phyloP scores from a whole-genome alignment of 2,329 filamentous ascomycete species.

The Cytospora schulzeri region DNA sequence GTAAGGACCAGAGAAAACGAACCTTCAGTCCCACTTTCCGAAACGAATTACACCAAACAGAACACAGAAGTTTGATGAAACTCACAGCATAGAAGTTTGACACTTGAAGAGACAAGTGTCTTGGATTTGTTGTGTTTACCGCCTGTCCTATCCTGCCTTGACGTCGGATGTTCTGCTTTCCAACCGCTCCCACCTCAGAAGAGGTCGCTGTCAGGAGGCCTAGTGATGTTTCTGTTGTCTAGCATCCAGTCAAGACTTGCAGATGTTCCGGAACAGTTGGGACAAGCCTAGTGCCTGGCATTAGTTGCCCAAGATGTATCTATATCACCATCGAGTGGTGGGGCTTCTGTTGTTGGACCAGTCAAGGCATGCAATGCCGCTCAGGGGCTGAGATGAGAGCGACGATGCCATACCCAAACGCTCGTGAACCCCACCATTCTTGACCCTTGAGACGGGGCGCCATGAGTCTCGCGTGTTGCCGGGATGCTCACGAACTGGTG shows the following conservation, averaged over 20 bases:
- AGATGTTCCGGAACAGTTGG: conserved; percentile 12
- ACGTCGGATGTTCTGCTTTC: conserved; percentile 23
- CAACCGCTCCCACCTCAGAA: conserved; percentile 17
- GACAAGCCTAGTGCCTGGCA: conserved; percentile 15
- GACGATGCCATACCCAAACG: conserved; percentile 24
- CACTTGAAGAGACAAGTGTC: conserved; percentile 22
- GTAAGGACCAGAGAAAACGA: conserved; percentile 14
- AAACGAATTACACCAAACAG: conserved; percentile 25
- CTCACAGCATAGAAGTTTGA: conserved; percentile 13
- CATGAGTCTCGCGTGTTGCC: conserved; percentile 12
- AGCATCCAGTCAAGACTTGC: conserved; percentile 7
- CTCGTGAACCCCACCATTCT: conserved; percentile 9
- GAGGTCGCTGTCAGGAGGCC: background rate
- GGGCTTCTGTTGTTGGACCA: conserved; percentile 7
- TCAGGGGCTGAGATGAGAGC: conserved; percentile 12
- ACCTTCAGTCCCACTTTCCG: conserved; percentile 15
- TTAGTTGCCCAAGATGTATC: conserved; percentile 14
- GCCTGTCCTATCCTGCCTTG: conserved; percentile 16
- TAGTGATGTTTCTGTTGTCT: background rate
- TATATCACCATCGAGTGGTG: conserved; percentile 9
- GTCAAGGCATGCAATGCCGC: conserved; percentile 12
- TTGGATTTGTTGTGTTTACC: conserved; percentile 29
- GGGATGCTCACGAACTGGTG: conserved; percentile 27
- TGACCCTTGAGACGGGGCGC: conserved; percentile 23
- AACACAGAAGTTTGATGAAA: conserved; percentile 25